These are phyloP conservation scores for Brasenia schreberi DNA, from an alignment of 164 flowering plant genomes.

Conservation along the genomic window DNA sequence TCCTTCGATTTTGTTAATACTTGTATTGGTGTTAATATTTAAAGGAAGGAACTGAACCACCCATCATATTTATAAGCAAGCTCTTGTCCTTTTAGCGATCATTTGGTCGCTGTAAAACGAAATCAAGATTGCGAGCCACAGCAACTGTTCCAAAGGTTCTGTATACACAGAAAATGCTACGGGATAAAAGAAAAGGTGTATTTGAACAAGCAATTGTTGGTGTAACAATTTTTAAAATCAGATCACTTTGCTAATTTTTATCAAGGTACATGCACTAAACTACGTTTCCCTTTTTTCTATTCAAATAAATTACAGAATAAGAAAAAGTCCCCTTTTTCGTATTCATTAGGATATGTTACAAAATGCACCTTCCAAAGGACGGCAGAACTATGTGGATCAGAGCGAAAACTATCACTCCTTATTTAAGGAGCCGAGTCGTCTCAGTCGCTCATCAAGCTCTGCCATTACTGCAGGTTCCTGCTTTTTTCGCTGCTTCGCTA, in stretches of 20 bases:
- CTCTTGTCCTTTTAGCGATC: too few relatives aligned
- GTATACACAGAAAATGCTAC: too few relatives aligned
- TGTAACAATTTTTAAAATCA: background rate
- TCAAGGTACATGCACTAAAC: too few relatives aligned
- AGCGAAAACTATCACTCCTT: constrained; percentile 5
- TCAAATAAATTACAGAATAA: background rate
- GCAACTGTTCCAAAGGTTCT: too few relatives aligned
- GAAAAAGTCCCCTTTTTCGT: background rate
- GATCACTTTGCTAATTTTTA: background rate
- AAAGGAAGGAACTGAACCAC: too few relatives aligned
- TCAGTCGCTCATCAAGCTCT: constrained; percentile 79
- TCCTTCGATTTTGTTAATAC: too few relatives aligned
- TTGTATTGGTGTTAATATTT: too few relatives aligned
- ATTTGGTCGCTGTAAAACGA: too few relatives aligned
- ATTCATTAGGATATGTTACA: background rate
- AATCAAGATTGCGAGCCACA: too few relatives aligned
- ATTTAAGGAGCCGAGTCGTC: constrained; percentile 48
- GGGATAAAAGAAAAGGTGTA: background rate
- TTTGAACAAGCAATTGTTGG: background rate
- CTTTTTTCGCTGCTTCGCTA: constrained; percentile 92
- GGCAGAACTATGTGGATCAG: constrained; percentile 9
- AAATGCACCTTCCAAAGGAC: background rate
- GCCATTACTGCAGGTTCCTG: constrained; percentile 97
- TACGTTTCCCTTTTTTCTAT: background rate
- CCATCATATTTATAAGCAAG: too few relatives aligned